A percentile compares a stretch with the other conserved stretches of the same genome.
Evolutionary conservation across 228 moss, liverwort and hornwort species (phyloP).

Genomic region (Sphagnum magellanicum): DNA sequence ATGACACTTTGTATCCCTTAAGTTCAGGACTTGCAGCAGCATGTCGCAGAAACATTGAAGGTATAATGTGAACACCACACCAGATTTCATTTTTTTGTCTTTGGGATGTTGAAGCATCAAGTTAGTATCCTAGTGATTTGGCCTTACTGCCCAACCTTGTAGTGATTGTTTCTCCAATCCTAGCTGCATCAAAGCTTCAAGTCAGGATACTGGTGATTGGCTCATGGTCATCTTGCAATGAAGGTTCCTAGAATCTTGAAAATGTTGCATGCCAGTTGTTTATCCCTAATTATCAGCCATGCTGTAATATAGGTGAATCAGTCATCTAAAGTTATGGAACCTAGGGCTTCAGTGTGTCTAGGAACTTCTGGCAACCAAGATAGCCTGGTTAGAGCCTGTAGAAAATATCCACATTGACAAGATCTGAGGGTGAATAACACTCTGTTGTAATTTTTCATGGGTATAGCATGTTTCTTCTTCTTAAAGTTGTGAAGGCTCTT

Average conservation of each 20-base stretch:
- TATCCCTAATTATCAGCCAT: too few relatives aligned
- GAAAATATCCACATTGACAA: not conserved
- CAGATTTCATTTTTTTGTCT: not conserved
- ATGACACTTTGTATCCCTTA: conserved; percentile 53
- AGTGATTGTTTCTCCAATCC: not conserved
- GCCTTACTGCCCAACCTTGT: not conserved
- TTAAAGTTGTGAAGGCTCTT: not conserved
- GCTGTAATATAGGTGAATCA: too few relatives aligned
- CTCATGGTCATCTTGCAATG: not conserved
- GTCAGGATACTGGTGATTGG: not conserved
- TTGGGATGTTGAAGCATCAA: too few relatives aligned
- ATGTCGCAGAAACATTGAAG: conserved; percentile 45
- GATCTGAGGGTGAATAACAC: not conserved
- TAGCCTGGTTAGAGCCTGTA: not conserved
- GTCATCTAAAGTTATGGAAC: too few relatives aligned
- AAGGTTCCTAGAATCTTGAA: too few relatives aligned
- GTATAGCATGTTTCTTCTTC: not conserved
- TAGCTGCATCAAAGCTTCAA: not conserved
- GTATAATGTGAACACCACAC: not conserved
- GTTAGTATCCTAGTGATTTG: not conserved
- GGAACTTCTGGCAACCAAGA: too few relatives aligned
- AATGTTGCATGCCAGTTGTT: too few relatives aligned
- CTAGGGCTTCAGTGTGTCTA: too few relatives aligned
- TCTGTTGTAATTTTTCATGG: not conserved
- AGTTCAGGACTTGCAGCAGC: conserved; percentile 39